A percentile compares a stretch with the other conserved stretches of the same genome.
Evolutionary conservation across 352 stramenopile genomes (phyloP).

Genomic region (Phytophthora pluvialis): DNA sequence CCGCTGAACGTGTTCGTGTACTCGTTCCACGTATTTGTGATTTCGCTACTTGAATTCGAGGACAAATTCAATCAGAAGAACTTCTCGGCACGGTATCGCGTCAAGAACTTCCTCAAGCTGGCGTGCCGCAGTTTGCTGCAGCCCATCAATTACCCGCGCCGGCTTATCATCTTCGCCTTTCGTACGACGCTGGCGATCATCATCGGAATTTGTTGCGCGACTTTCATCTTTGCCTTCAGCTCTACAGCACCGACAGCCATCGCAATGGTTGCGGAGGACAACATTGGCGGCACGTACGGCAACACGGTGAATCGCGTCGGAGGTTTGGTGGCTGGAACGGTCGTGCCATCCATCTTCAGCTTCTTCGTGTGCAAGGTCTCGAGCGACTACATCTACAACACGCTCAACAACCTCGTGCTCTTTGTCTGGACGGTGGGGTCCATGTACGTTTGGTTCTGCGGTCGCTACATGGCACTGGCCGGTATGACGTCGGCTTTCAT

Average conservation of each 20-base stretch:
- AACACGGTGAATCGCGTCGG: conserved; percentile 71
- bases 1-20: conserved; percentile 84
- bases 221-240: conserved; percentile 79
- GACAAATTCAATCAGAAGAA: conserved; percentile 77
- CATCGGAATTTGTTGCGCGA: conserved; percentile 65
- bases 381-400: conserved; percentile 53
- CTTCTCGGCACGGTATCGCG: conserved; percentile 56
- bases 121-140: conserved; percentile 42
- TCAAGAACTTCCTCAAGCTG: conserved; percentile 66
- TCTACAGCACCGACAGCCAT: conserved; percentile 71
- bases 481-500: conserved; percentile 79
- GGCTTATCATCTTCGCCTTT: conserved; percentile 60
- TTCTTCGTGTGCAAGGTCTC: conserved; percentile 78
- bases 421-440: conserved; percentile 70
- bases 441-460: conserved; percentile 81
- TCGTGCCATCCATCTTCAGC: conserved; percentile 77
- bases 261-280: conserved; percentile 70
- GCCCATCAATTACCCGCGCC: conserved; percentile 50
- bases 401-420: conserved; percentile 70
- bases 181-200: conserved; percentile 69
- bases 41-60: conserved; percentile 73
- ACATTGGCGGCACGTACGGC: conserved; percentile 73
- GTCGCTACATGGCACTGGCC: conserved; percentile 54
- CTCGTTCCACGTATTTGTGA: conserved; percentile 74
- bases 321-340: conserved; percentile 67